Evolutionary conservation across 495 filamentous ascomycete genomes (phyloP), one percentile per base, ranked within the genome.

Genomic region (Neurospora sp.): DNA sequence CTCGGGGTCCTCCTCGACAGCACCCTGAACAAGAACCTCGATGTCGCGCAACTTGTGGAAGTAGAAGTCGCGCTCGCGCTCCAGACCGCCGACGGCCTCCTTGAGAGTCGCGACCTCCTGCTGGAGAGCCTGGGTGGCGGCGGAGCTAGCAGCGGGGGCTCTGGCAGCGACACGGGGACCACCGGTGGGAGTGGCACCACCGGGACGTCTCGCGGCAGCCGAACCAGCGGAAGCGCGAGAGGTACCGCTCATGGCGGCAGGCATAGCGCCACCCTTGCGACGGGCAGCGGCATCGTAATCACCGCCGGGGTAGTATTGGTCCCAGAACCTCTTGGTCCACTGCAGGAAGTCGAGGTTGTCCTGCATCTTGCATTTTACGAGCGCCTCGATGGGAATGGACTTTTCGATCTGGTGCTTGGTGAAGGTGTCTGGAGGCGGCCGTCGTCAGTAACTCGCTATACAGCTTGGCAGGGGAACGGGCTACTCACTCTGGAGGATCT

Each of bases 271-370:
- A 42, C 90, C 95, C 83, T 96, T 97, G 80, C 96, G 88, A 74
- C 96, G 89, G 68, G 83, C 84, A 31, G 97, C 85, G 10, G 96
- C 93, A 82, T 99, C 96, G 83, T 99, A 99, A 75, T 98, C 96
- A 70, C 93, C 93, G 65, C 95, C 96, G 9, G 96, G 94, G 80
- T 91, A 99, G 87, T 98, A 94, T 79, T 97, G 94, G 79, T 99
- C 96, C 96, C 96, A 99, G 84, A 93, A 97, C 75, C 87, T 85
- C 88, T 98, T 98, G 70, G 88, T 90, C 93, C 93, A 99, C 85
- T 99, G 96, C 41, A 99, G 89, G 83, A 98, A 99, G 79, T 98
- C 96, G 74, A 99, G 93, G 85, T 99, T 99, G 81, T 99, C 96
- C 84, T 99, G 96, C 93, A 99, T 98, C 85, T 96, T 97, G 87